Evolutionary conservation across 768 basidiomycete genomes (phyloP).

Genomic region (Boletus reticulatus): DNA sequence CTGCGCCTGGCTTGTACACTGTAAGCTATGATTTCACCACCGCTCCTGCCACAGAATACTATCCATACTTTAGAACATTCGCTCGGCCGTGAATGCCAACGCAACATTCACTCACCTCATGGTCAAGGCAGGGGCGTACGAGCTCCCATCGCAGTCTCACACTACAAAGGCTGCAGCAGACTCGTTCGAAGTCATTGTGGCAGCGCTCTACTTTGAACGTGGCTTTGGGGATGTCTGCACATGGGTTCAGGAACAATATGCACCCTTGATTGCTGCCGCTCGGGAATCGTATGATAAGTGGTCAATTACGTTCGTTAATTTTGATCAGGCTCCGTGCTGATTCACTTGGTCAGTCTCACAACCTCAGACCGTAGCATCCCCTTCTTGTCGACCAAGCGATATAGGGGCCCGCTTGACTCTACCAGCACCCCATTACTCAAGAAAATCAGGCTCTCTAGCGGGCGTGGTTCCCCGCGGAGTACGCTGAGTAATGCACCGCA

Average conservation of each 20-base stretch:
- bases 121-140: conserved; percentile 32
- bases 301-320: conserved; percentile 13
- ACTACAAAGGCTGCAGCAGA: conserved; percentile 42
- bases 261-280: conserved; percentile 35
- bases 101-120: conserved; percentile 39
- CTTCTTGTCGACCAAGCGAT: conserved; percentile 15
- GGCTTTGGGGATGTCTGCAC: conserved; percentile 36
- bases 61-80: conserved; percentile 19
- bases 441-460: conserved; percentile 18
- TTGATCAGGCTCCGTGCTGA: conserved; percentile 3
- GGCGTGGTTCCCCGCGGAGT: conserved; percentile 13
- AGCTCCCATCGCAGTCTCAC: conserved; percentile 19
- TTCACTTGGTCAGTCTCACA: conserved; percentile 9
- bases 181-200: conserved; percentile 46
- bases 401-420: not conserved
- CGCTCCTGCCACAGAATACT: not conserved
- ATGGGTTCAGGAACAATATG: conserved; percentile 40
- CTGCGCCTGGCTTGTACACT: conserved; percentile 35
- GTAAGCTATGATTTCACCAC: conserved; percentile 19
- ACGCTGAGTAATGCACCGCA: conserved; percentile 18
- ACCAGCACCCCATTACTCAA: conserved; percentile 13
- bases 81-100: conserved; percentile 31
- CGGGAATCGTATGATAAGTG: conserved; percentile 26
- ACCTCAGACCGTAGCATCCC: not conserved
- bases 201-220: conserved; percentile 39